phyloP scores from a whole-genome alignment of 441 rosid genomes.

The Aquilaria agallochum region DNA sequence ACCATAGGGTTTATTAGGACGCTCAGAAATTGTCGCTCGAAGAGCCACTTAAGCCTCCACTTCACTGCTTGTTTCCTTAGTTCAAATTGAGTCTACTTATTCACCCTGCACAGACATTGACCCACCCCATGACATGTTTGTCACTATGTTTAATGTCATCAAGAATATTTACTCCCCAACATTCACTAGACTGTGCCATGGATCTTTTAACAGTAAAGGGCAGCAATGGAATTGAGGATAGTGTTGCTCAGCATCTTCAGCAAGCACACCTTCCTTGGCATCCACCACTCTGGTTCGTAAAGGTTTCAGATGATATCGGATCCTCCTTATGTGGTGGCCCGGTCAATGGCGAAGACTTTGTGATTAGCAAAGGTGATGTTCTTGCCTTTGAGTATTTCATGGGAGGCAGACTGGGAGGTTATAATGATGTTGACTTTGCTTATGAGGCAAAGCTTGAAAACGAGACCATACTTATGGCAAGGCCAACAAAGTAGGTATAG shows the following conservation, averaged over 20 bases:
- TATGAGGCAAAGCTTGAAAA: slow-evolving; percentile 45
- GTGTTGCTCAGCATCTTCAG: slow-evolving; percentile 43
- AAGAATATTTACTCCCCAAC: slow-evolving; percentile 42
- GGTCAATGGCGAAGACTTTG: slow-evolving; percentile 30
- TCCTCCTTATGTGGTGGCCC: slow-evolving; percentile 31
- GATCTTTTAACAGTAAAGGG: slow-evolving; percentile 36
- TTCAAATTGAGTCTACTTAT: slow-evolving; percentile 27
- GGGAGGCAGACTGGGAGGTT: slow-evolving; percentile 33
- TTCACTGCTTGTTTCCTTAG: slow-evolving; percentile 4
- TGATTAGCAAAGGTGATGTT: slow-evolving; percentile 49
- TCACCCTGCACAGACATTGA: slow-evolving; percentile 22
- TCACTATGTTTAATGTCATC: slow-evolving; percentile 31
- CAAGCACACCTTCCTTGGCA: slow-evolving; percentile 42
- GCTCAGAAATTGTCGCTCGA: no score
- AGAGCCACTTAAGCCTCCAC: no score
- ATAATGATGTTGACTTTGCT: slow-evolving; percentile 33
- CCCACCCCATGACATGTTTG: slow-evolving; percentile 52
- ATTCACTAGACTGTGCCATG: slow-evolving; percentile 26
- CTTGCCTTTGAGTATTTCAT: slow-evolving; percentile 45
- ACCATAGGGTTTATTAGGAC: no score
- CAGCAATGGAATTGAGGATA: slow-evolving; percentile 40
- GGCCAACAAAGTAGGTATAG: slow-evolving; percentile 38
- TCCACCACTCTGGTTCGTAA: slow-evolving; percentile 57
- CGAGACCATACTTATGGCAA: slow-evolving; percentile 32
- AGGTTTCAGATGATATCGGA: slow-evolving; percentile 36